A percentile compares a stretch with the other conserved stretches of the same genome.
Conservation (phyloP, 2,329 filamentous ascomycete species). For the Xylariomycetidae sp. region DNA sequence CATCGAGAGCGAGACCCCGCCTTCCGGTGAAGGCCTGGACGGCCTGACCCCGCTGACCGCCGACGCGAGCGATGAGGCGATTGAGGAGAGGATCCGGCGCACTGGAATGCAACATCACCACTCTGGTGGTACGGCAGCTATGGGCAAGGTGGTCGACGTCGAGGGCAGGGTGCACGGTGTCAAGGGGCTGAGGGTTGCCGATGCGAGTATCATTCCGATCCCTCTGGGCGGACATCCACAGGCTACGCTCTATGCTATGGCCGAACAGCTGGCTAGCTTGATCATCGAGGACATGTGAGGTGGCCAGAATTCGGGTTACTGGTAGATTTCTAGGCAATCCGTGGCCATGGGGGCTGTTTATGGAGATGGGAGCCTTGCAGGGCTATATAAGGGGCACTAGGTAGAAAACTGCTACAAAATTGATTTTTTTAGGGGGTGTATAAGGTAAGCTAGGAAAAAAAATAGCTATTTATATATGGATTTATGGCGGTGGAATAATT, state of each 20-base stretch:
- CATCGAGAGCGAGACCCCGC: slow-evolving; percentile 16
- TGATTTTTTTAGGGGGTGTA: no score
- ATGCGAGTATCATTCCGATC: slow-evolving; percentile 22
- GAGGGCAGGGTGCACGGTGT: slow-evolving; percentile 18
- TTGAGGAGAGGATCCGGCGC: slow-evolving; percentile 17
- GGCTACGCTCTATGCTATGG: slow-evolving; percentile 17
- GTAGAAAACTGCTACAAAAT: no score
- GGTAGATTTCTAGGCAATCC: no score
- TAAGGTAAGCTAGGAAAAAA: no score
- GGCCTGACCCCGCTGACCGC: slow-evolving; percentile 14
- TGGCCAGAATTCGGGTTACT: no score
- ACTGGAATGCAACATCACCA: slow-evolving; percentile 18
- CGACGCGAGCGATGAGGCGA: slow-evolving; percentile 15
- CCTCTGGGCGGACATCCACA: slow-evolving; percentile 18
- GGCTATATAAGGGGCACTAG: no score
- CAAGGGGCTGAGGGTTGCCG: slow-evolving; percentile 13
- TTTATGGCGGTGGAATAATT: no score
- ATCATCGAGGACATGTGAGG: slow-evolving; percentile 6
- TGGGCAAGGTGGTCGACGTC: slow-evolving; percentile 17
- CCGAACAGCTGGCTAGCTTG: slow-evolving; percentile 14
- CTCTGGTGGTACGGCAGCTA: slow-evolving; percentile 17
- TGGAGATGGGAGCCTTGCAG: no score
- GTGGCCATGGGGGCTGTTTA: no score
- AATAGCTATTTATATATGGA: no score
- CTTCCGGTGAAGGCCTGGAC: slow-evolving; percentile 11